Base-by-base conservation (phyloP, 352 stramenopile species). In the Phytophthora sp. region DNA sequence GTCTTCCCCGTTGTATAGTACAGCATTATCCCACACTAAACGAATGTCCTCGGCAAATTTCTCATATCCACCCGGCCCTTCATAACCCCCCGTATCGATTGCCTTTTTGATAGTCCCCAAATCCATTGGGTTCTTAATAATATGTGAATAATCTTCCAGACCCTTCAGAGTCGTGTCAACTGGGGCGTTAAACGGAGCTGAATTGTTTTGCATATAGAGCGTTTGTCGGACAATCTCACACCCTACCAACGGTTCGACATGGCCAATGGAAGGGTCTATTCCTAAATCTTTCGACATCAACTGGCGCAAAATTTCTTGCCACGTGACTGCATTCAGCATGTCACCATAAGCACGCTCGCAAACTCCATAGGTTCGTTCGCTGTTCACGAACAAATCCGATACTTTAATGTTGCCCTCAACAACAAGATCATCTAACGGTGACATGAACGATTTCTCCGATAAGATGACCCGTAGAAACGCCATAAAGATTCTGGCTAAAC, bases 51-150 rank as follows among this genome's bases (percentile, higher is more conserved):
- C 55, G 1, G 84, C 84, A 62, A 96, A 96, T 0, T 64, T 66
- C 39, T 90, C 72, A 49, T 89, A 79, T 2, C 79, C 84, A 24
- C 72, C 46, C 0, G 65, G 51, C 37, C 73, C 70, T 73, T 95
- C 86, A 60, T 96, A 96, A n/a, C 60, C 58, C 41, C 85, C 87
- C 18, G 64, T 80, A 56, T 92, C 81, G 18, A 96, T 76, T 26
- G 77, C 87, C 28, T 77, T 78, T 51, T 89, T 89, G 30, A 98
- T 91, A 12, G 91, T 97, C 6, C 88, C 85, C 13, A 98, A 59
- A 76, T 98, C 92, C 87, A 97, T 97, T 17, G 92, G 92, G 20
- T 79, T 76, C 62, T 96, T 97, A 18, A 98, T 73, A 35, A 95
- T 65, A 28, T 94, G 71, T 6, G 77, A 51, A 44, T 98, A 98